Base-by-base conservation (phyloP, 108 stramenopile species). In the Aurantiochytrium sp. region DNA sequence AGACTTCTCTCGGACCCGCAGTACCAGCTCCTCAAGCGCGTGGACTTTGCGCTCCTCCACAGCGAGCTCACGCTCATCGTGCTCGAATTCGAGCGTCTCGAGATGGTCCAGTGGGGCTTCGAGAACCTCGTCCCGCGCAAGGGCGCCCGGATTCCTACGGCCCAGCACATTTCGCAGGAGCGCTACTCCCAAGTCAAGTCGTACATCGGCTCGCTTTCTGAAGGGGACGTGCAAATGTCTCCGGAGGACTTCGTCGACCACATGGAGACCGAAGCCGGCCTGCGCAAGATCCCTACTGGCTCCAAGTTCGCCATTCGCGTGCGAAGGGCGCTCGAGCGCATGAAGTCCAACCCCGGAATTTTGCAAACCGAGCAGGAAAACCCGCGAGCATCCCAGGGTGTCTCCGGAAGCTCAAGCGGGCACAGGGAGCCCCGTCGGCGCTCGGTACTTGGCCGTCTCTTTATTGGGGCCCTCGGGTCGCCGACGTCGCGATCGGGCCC, bases 41-140 rank as follows among this genome's bases (percentile, higher is more conserved):
- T 81, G 6, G 73, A 81, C 73, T 81, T 81, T 81, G 73, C 42
- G n/a, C 73, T 81, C 12, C 73, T 81, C 42, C 45, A 30, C 39
- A 81, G 42, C 42, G 73, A 81, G 45, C 73, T 81, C 24, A 81
- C 73, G 42, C 73, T 81, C 21, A 81, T 81, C 12, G 73, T 81
- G 12, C 73, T 81, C 19, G 73, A 81, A 42, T 81, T 48, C 32
- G 73, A 81, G 24, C 73, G 73, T 2, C 39, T 81, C 21, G 39
- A 48, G 24, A 81, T 48, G 73, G 39, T 30, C 8, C 73, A 48
- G 12, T 81, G 73, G 73, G 73, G 19, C 6, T 81, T 48, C 45
- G 19, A 48, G 12, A 81, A 81, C 3, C 30, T 81, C 6, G 42
- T 6, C 21, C 45, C 45, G 27, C 21, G 30, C 6, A 24, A 41